A percentile compares a stretch with the other conserved stretches of the same genome.
Evolutionary conservation across 805 yeast species (phyloP).

Genomic region (Cyberlindnera samutprakarnensis): DNA sequence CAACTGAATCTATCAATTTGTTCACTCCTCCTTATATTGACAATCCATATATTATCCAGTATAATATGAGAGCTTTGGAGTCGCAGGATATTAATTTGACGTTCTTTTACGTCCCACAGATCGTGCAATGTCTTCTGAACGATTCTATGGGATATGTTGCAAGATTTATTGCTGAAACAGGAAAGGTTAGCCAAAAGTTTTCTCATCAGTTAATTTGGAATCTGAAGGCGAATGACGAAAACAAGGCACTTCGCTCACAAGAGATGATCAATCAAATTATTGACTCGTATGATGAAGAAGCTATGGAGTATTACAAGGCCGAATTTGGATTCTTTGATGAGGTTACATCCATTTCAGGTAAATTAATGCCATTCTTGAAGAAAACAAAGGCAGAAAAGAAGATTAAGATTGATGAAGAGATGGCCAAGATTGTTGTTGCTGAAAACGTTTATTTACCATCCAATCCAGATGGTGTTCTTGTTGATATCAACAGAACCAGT

Average conservation of each 20-base stretch:
- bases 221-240: slow-evolving; percentile 86
- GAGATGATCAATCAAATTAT: slow-evolving; percentile 69
- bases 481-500: slow-evolving; percentile 85
- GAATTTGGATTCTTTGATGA: slow-evolving; percentile 88
- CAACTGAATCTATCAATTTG: slow-evolving; percentile 77
- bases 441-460: slow-evolving; percentile 91
- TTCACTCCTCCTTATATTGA: slow-evolving; percentile 66
- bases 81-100: slow-evolving; percentile 80
- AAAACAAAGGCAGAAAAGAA: slow-evolving; percentile 95
- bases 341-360: slow-evolving; percentile 91
- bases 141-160: slow-evolving; percentile 83
- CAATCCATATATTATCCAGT: slow-evolving; percentile 69
- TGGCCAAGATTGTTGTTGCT: slow-evolving; percentile 65
- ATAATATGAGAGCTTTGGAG: slow-evolving; percentile 84
- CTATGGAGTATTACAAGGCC: slow-evolving; percentile 60
- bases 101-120: slow-evolving; percentile 96
- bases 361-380: slow-evolving; percentile 88
- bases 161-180: slow-evolving; percentile 84
- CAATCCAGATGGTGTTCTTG: slow-evolving; percentile 91
- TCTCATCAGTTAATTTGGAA: slow-evolving; percentile 99
- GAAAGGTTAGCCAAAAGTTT: slow-evolving; percentile 81
- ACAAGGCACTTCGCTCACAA: slow-evolving; percentile 76
- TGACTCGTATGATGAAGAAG: slow-evolving; percentile 49
- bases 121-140: slow-evolving; percentile 84
- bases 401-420: slow-evolving; percentile 92